Evolutionary conservation across 208 protist species (phyloP), one percentile per base, ranked within the genome.

Genomic region (Leishmania amazonensis): DNA sequence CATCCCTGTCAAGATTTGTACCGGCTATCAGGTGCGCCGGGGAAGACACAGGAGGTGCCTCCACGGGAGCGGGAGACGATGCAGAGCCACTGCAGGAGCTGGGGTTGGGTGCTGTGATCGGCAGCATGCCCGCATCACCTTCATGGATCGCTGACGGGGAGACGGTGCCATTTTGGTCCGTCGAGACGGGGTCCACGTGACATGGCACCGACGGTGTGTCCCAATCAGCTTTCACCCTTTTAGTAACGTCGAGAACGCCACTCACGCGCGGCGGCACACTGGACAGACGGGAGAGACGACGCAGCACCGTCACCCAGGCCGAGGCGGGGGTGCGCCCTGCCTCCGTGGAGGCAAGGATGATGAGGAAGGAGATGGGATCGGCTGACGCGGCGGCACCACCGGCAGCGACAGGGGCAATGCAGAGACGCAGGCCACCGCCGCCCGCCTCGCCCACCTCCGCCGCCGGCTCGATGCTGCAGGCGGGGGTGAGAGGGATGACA

Each of bases 221-320:
- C 38, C 24, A 6, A 51, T 35, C 11, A 42, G 21, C 9, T 73
- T 24, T 24, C 35, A 31, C 2, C 7, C 42, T 8, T 15, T 51
- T 17, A 42, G 24, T 35, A 24, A 9, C 31, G 9, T 31, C 42
- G 28, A 73, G 4, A 13, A 31, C 68, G 40, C 21, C 68, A 51
- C 11, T 51, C 68, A 3, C n/a, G 49, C 72, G 49, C 58, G 3
- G 51, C 49, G 72, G 72, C 72, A 15, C 21, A 76, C 11, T 38
- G 7, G 72, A 24, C n/a, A 45, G 38, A 3, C 74, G 74, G 38
- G 45, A 79, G 31, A 79, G 76, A 31, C 76, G 42, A 9, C 54
- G 76, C 60, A 79, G 62, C 11, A 79, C 76, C n/a, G 76, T 57
- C 45, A 42, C 76, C 76, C 76, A 79, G 58, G 62, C 76, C 1